Evolutionary conservation across 129 eudicot genomes (phyloP).

Genomic region (Heracleum sosnowskyi): DNA sequence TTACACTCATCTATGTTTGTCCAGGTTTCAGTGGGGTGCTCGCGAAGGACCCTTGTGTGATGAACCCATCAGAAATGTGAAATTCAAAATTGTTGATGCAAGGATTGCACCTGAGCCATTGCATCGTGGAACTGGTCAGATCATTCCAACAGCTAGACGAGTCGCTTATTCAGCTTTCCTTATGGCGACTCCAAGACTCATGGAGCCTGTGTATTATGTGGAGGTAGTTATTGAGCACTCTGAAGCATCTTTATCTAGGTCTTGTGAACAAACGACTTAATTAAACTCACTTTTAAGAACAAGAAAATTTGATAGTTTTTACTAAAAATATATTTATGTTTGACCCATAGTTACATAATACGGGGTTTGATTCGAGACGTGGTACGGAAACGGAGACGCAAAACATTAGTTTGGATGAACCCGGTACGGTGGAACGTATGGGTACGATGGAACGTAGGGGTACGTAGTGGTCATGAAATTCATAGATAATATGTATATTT

Average conservation of each 20-base stretch:
- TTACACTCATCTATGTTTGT: background rate
- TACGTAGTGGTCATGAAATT: too few species aligned
- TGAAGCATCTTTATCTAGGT: background rate
- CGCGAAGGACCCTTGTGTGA: conserved; percentile 99
- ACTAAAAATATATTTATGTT: background rate
- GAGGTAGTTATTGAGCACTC: conserved; percentile 43
- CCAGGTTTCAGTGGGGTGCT: conserved; percentile 98
- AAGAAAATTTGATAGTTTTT: background rate
- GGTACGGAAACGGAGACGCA: too few species aligned
- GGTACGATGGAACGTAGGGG: too few species aligned
- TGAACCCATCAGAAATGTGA: conserved; percentile 95
- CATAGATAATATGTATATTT: too few species aligned
- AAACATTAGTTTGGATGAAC: too few species aligned
- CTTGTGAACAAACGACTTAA: background rate
- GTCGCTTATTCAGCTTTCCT: conserved; percentile 96
- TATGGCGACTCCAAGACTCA: conserved; percentile 98
- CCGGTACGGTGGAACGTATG: too few species aligned
- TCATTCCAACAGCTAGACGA: conserved; percentile 98
- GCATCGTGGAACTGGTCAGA: conserved; percentile 93
- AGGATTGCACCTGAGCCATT: conserved; percentile 93
- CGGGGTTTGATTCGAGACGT: too few species aligned
- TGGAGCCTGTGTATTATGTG: conserved; percentile 94
- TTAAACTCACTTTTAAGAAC: background rate
- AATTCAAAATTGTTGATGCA: conserved; percentile 96
- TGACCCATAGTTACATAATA: too few species aligned